These are phyloP conservation scores for Anthracocystis walkeri DNA, from an alignment of 1,284 basidiomycete species.

Conservation along the genomic window DNA sequence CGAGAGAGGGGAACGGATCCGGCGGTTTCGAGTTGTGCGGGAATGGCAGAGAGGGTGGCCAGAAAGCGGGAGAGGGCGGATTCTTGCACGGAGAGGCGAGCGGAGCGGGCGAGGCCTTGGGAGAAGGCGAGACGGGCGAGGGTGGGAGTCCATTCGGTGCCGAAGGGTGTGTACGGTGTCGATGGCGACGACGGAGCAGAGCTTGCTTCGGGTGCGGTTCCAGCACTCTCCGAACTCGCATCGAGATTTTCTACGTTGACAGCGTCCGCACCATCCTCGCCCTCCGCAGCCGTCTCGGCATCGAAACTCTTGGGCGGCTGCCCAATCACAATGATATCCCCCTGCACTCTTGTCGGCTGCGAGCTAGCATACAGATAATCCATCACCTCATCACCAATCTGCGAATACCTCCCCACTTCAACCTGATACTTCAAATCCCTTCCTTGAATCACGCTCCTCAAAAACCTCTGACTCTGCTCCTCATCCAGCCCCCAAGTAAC, in stretches of 20 bases:
- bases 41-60: conserved; percentile 52
- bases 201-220: too few relatives aligned
- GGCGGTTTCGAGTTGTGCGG: conserved; percentile 49
- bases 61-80: conserved; percentile 56
- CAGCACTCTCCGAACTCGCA: not conserved
- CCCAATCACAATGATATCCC: conserved; percentile 66
- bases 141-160: conserved; percentile 56
- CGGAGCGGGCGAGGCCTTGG: conserved; percentile 66
- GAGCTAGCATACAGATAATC: conserved; percentile 59
- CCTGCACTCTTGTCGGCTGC: conserved; percentile 62
- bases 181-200: not conserved
- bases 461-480: conserved; percentile 56
- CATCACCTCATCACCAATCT: conserved; percentile 67
- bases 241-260: conserved; percentile 3
- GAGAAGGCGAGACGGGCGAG: conserved; percentile 65
- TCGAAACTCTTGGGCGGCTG: conserved; percentile 50
- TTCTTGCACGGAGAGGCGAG: conserved; percentile 65
- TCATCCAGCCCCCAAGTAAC: conserved; percentile 66
- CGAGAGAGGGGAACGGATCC: conserved; percentile 64
- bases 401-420: conserved; percentile 50
- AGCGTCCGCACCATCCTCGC: not conserved
- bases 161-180: conserved; percentile 29
- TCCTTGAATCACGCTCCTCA: conserved; percentile 55
- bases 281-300: conserved; percentile 15
- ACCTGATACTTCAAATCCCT: conserved; percentile 38